A percentile compares a stretch with the other conserved stretches of the same genome.
Evolutionary conservation across 352 stramenopile species (phyloP).

Genomic region (Globisporangium spiculum): DNA sequence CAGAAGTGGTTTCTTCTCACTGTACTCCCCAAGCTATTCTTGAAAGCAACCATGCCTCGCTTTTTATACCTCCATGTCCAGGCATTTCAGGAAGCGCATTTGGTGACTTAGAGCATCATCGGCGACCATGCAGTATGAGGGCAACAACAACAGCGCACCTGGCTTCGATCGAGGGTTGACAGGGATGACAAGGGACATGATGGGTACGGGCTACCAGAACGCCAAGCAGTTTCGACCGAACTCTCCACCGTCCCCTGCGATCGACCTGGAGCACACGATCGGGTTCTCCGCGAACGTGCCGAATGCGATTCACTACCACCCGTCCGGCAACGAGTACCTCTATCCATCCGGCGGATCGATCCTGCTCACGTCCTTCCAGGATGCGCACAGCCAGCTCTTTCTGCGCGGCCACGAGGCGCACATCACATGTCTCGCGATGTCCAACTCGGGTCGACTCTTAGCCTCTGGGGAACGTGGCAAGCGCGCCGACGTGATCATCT

Average conservation of each 20-base stretch:
- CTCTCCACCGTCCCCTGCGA: conserved; percentile 14
- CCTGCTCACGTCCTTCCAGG: conserved; percentile 69
- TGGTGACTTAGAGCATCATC: not conserved
- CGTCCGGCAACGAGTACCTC: conserved; percentile 75
- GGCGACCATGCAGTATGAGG: conserved; percentile 30
- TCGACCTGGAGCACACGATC: conserved; percentile 94
- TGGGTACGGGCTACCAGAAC: not conserved
- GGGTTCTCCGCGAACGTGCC: conserved; percentile 73
- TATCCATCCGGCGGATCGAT: conserved; percentile 87
- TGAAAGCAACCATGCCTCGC: not conserved
- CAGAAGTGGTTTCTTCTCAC: not conserved
- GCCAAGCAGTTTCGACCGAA: conserved; percentile 9
- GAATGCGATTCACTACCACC: conserved; percentile 87
- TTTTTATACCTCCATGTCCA: not conserved
- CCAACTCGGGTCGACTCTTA: conserved; percentile 66
- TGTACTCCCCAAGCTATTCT: not conserved
- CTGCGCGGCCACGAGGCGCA: conserved; percentile 79
- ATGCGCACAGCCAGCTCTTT: conserved; percentile 82
- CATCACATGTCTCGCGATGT: conserved; percentile 83
- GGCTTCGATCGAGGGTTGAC: not conserved
- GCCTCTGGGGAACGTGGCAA: conserved; percentile 82
- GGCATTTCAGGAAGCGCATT: not conserved
- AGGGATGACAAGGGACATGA: not conserved
- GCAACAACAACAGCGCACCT: conserved; percentile 16
- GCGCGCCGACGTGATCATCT: conserved; percentile 88